Percentiles rank a stretch among this genome's conserved stretches.
These are phyloP conservation scores for Metschnikowia cubensis DNA, from an alignment of 805 yeast species.

Conservation along the genomic window DNA sequence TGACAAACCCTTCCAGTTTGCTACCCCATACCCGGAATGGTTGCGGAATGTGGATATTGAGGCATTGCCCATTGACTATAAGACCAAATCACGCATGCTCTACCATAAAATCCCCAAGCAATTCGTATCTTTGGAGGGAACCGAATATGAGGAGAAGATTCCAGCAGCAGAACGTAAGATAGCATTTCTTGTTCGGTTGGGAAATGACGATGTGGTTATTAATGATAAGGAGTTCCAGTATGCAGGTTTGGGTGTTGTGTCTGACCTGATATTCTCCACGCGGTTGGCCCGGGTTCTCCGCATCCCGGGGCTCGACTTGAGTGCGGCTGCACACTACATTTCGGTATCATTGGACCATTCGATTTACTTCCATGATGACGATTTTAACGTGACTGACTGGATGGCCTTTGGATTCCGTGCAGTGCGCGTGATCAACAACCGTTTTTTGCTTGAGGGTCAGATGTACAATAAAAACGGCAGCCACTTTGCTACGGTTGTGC, in stretches of 20 bases:
- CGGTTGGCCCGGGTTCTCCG: constrained; percentile 50
- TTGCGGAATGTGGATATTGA: constrained; percentile 16
- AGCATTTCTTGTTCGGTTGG: constrained; percentile 24
- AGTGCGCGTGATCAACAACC: constrained; percentile 46
- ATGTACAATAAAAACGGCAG: constrained; percentile 47
- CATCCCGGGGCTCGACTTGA: constrained; percentile 28
- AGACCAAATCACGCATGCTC: constrained; percentile 11
- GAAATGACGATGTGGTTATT: constrained; percentile 21
- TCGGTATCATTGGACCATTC: constrained; percentile 65
- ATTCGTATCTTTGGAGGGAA: constrained; percentile 27
- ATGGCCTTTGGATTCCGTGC: constrained; percentile 46
- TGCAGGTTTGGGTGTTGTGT: constrained; percentile 55
- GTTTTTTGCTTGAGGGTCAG: constrained; percentile 57
- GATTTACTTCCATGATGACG: constrained; percentile 59
- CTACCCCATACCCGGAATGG: constrained; percentile 33
- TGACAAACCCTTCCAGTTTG: constrained; percentile 30
- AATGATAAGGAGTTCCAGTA: constrained; percentile 31
- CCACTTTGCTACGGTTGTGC: constrained; percentile 57
- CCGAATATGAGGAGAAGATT: constrained; percentile 23
- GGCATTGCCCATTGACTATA: constrained; percentile 4
- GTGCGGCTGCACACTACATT: constrained; percentile 30
- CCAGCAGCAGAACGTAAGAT: constrained; percentile 24
- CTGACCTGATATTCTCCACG: constrained; percentile 54
- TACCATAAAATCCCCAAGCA: constrained; percentile 31
- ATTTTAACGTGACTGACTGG: constrained; percentile 42